phyloP scores from a whole-genome alignment of 2,329 filamentous ascomycete genomes.

The Aspergillus piperis region DNA sequence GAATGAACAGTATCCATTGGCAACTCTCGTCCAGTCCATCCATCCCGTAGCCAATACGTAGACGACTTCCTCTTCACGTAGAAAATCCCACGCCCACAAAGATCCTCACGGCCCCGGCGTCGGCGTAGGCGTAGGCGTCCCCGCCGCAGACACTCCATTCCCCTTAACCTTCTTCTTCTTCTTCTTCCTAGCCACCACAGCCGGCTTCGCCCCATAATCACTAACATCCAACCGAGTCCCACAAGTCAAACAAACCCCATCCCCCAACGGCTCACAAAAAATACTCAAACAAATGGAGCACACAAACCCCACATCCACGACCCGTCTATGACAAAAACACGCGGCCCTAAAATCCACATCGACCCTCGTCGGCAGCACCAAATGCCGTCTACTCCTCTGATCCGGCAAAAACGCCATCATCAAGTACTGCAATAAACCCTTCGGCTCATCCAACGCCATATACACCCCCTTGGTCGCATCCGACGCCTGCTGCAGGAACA shows the following conservation, averaged over 20 bases:
- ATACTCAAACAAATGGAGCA: conserved; percentile 96
- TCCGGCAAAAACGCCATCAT: conserved; percentile 93
- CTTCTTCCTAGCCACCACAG: conserved; percentile 70
- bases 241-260: conserved; percentile 77
- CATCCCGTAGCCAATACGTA: neutral
- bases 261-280: conserved; percentile 69
- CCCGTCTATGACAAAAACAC: conserved; percentile 91
- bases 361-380: conserved; percentile 78
- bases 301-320: conserved; percentile 90
- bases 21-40: neutral
- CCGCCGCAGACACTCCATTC: conserved; percentile 52
- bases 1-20: neutral
- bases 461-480: conserved; percentile 72
- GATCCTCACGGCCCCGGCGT: conserved; percentile 35
- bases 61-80: neutral
- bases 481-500: conserved; percentile 89
- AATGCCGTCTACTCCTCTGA: conserved; percentile 60
- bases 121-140: conserved; percentile 61
- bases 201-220: conserved; percentile 72
- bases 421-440: conserved; percentile 83
- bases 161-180: conserved; percentile 71
- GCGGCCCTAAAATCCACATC: conserved; percentile 96
- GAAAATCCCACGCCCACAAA: neutral
- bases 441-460: conserved; percentile 62
- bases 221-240: conserved; percentile 77